Evolutionary conservation across 805 yeast genomes (phyloP), one percentile per base, ranked within the genome.

Genomic region (Starmerella lactis-condensi): DNA sequence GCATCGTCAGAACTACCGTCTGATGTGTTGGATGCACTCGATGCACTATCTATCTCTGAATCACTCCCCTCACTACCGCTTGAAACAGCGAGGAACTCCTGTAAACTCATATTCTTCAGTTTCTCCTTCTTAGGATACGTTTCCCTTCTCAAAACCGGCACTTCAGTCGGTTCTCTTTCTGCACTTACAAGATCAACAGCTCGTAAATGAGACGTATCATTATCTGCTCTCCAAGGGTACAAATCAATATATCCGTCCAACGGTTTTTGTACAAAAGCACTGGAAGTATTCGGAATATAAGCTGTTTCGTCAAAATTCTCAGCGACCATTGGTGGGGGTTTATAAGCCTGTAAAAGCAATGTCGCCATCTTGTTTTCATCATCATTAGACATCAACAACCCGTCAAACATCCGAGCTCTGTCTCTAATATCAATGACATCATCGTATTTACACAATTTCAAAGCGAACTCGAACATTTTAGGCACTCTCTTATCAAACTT

Each of bases 391-490:
- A 65, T 62, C 29, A 81, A 57, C 3, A 85, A 54, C 0, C 79
- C 65, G 16, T 67, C 57, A 18, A 79, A 58, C 56, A 74, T 62
- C 42, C 98, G 62, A 0, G 93, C 81, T 36, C 85, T 62, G 48
- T 89, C 96, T 37, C 96, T 63, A 1, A 78, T 66, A 47, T 79
- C 93, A 43, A 69, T 69, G 3, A 68, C 65, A 5, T 63, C 59
- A 50, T 89, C 99, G 48, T 72, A 77, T 39, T 72, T 69, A 9
- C 77, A 67, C 29, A 79, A 56, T 14, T 70, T 67, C 25, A 79
- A 51, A 1, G 67, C 65, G 42, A 71, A 62, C 15, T 66, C 61
- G 49, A 73, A 81, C 60, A 79, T 55, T 37, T 65, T 61, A 26
- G 53, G 58, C 32, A 57, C 56, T 2, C 43, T 34, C 24, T 29